Evolutionary conservation across 768 basidiomycete species (phyloP), one percentile per base, ranked within the genome.

Genomic region (Russula lepida): DNA sequence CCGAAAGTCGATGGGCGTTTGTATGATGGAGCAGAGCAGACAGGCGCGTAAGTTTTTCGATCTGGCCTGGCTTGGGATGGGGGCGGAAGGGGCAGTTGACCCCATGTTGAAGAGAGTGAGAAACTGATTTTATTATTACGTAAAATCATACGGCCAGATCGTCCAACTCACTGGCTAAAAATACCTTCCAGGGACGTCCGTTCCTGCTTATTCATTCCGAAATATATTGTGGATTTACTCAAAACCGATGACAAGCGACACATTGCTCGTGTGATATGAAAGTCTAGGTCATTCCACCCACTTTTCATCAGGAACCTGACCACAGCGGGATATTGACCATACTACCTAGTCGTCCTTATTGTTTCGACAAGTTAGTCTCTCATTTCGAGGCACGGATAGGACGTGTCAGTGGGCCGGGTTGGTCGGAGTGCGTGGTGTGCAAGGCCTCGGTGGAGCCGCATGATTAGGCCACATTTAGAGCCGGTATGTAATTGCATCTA

Each of bases 21-120:
- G 92, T 21, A 98, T 83, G 63, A 97, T 82, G 0, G 94, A 97
- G 73, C 97, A 99, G 43, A 98, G 80, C 1, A 98, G 79, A 70
- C 95, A 99, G 21, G 95, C 95, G 57, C 95, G 82, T 9, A 95
- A 82, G 59, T 84, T 80, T 69, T 85, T 89, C 60, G 85, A 84
- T 67, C 79, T 84, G 44, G 84, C 80, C 55, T 83, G 79, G 0
- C 74, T 68, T 17, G 84, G 89, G 65, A 88, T 81, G 1, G 75
- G n/a, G 41, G 73, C 72, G 43, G 70, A 59, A 9, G 56, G 62
- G 9, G 57, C 39, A 8, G 57, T 25, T 1, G 62, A 58, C 8
- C 46, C 57, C 62, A 63, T 63, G 37, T 23, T 44, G 39, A n/a
- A 13, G 15, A 13, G 13, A 35, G n/a, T n/a, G 35, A 35, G 35